phyloP scores from a whole-genome alignment of 176 grass and related monocot genomes.

The Pharus latifolius region DNA sequence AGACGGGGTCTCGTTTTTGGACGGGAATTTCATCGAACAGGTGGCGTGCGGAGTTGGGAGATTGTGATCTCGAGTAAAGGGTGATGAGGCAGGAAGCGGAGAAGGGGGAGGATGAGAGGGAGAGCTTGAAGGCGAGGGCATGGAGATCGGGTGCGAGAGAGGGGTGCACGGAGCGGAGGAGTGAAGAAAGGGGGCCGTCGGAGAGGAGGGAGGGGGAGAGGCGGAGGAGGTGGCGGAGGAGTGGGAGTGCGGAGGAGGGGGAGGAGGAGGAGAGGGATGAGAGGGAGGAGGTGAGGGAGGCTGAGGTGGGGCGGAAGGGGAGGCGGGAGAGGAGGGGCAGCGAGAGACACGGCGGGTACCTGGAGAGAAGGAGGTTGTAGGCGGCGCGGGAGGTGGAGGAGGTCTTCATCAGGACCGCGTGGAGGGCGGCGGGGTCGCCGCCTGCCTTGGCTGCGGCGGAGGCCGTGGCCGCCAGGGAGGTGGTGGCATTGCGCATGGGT shows the following conservation, averaged over 20 bases:
- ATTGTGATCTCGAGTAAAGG: not conserved
- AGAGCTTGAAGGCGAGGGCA: constrained; percentile 23
- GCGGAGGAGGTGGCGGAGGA: constrained; percentile 15
- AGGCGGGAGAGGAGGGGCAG: not conserved
- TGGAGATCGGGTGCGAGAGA: constrained; percentile 5
- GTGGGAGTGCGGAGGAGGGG: not conserved
- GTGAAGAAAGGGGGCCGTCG: constrained; percentile 32
- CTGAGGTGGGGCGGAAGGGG: not conserved
- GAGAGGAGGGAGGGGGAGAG: not conserved
- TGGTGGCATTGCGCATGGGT: not conserved
- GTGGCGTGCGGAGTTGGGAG: not conserved
- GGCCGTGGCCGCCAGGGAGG: not conserved
- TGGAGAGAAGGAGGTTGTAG: constrained; percentile 16
- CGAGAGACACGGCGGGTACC: constrained; percentile 1
- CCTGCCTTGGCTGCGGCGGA: not conserved
- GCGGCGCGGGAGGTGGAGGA: constrained; percentile 12
- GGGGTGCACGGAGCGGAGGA: constrained; percentile 21
- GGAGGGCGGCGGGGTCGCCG: constrained; percentile 5
- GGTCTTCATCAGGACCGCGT: constrained; percentile 18
- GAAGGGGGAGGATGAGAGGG: not conserved
- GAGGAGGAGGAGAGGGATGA: not conserved
- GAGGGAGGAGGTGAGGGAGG: constrained; percentile 7
- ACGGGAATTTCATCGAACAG: constrained; percentile 44
- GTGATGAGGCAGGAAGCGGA: constrained; percentile 4
- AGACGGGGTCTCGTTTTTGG: constrained; percentile 4